These are phyloP conservation scores for Avena sativa DNA, from an alignment of 176 grass and related monocot genomes.

Conservation along the genomic window DNA sequence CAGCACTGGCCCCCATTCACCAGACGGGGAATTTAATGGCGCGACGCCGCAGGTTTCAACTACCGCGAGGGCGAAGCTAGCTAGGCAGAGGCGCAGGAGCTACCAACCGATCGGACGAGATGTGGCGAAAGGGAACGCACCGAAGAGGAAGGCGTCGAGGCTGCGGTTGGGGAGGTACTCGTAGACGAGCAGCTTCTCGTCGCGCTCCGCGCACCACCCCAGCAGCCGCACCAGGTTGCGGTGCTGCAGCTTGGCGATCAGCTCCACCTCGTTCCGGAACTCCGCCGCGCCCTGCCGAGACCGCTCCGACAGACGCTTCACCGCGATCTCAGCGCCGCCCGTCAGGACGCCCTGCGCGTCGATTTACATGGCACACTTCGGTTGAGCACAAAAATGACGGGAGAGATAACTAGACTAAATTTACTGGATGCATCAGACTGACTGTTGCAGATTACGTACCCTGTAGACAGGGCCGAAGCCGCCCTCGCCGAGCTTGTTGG, in stretches of 20 bases:
- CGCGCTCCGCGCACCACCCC: constrained; percentile 80
- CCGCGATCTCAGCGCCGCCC: constrained; percentile 69
- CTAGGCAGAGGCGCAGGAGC: neutral
- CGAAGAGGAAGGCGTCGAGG: constrained; percentile 86
- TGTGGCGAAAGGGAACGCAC: constrained; percentile 16
- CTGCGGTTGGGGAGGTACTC: constrained; percentile 91
- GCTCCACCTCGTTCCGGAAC: constrained; percentile 91
- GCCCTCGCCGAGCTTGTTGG: constrained; percentile 92
- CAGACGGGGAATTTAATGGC: constrained; percentile 30
- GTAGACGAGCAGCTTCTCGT: constrained; percentile 91
- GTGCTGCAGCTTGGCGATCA: constrained; percentile 95
- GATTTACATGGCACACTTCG: neutral
- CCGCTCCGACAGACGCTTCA: constrained; percentile 80
- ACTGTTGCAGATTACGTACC: constrained; percentile 23
- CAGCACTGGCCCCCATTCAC: neutral
- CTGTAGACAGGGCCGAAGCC: constrained; percentile 89
- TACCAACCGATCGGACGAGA: neutral
- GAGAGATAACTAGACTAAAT: too few species aligned
- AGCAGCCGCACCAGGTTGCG: constrained; percentile 84
- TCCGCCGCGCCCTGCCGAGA: constrained; percentile 75
- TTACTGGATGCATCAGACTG: too few species aligned
- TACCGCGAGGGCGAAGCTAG: neutral
- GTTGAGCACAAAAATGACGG: neutral
- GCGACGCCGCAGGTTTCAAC: constrained; percentile 10
- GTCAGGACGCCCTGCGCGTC: constrained; percentile 55